Evolutionary conservation across 805 yeast genomes (phyloP).

Genomic region (Candida stauntonica): DNA sequence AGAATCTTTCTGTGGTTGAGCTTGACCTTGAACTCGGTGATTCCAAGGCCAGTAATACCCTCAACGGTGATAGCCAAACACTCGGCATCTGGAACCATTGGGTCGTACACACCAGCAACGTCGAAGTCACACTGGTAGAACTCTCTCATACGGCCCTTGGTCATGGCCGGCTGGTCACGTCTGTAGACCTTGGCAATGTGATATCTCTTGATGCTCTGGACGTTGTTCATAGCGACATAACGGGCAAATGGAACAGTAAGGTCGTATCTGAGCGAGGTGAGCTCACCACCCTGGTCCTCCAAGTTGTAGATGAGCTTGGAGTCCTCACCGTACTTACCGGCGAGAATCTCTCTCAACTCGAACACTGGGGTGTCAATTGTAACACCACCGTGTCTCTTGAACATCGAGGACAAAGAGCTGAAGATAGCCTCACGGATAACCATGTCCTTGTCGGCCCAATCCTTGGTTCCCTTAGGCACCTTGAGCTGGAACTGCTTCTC

Average conservation of each 20-base stretch:
- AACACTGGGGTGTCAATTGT: slow-evolving; percentile 98
- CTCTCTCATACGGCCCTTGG: slow-evolving; percentile 99
- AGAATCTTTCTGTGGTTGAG: slow-evolving; percentile 92
- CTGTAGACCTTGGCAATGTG: slow-evolving; percentile 98
- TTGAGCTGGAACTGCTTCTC: slow-evolving; percentile 71
- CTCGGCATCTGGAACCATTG: slow-evolving; percentile 97
- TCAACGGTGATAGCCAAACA: slow-evolving; percentile 75
- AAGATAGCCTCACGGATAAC: slow-evolving; percentile 87
- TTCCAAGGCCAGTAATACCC: slow-evolving; percentile 80
- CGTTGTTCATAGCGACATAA: slow-evolving; percentile 92
- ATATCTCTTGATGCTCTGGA: slow-evolving; percentile 84
- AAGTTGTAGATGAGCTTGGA: slow-evolving; percentile 92
- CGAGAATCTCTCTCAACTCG: slow-evolving; percentile 88
- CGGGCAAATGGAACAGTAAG: slow-evolving; percentile 98
- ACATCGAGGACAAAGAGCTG: slow-evolving; percentile 61
- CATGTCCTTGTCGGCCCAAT: slow-evolving; percentile 99
- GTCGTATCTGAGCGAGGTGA: slow-evolving; percentile 92
- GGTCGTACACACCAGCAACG: slow-evolving; percentile 87
- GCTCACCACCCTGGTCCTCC: slow-evolving; percentile 98
- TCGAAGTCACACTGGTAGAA: slow-evolving; percentile 99
- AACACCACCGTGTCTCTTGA: slow-evolving; percentile 96
- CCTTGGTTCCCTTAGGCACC: slow-evolving; percentile 96
- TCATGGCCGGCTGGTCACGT: slow-evolving; percentile 99
- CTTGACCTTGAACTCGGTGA: slow-evolving; percentile 85
- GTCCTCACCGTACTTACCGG: slow-evolving; percentile 98